These are phyloP conservation scores for Hypholoma sublateritium DNA, from an alignment of 768 basidiomycete species.

Conservation along the genomic window DNA sequence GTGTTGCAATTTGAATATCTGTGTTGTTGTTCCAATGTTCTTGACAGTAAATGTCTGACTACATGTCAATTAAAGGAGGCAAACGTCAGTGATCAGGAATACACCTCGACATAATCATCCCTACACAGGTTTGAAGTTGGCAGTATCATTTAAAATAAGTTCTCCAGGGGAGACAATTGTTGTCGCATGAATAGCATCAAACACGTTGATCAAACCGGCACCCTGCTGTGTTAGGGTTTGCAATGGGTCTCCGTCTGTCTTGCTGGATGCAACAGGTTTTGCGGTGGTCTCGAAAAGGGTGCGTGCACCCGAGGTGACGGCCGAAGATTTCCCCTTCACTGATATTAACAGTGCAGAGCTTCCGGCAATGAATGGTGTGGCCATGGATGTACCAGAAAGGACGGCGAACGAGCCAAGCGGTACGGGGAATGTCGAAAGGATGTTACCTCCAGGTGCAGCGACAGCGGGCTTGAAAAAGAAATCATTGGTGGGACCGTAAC, in stretches of 20 bases:
- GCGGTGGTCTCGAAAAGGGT: conserved; percentile 51
- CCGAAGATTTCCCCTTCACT: conserved; percentile 31
- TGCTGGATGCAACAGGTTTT: conserved; percentile 38
- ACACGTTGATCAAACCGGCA: conserved; percentile 57
- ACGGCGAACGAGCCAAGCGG: conserved; percentile 32
- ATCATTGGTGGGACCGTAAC: conserved; percentile 62
- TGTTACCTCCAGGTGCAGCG: conserved; percentile 49
- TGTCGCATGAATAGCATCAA: conserved; percentile 52
- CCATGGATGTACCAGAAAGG: conserved; percentile 40
- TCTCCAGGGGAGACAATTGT: conserved; percentile 56
- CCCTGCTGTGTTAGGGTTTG: conserved; percentile 56
- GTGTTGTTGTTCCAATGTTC: conserved; percentile 43
- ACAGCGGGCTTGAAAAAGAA: conserved; percentile 51
- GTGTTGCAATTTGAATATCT: conserved; percentile 50
- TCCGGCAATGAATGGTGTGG: conserved; percentile 41
- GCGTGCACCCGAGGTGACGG: conserved; percentile 28
- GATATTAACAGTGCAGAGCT: conserved; percentile 38
- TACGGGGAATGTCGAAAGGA: conserved; percentile 42
- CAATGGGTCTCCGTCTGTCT: conserved; percentile 47
- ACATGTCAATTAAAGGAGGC: not conserved
- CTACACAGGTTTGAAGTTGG: conserved; percentile 45
- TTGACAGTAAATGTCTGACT: conserved; percentile 51
- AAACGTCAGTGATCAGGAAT: not conserved
- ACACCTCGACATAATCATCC: conserved; percentile 7
- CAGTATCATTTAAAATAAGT: conserved; percentile 65